A percentile compares a stretch with the other conserved stretches of the same genome.
Conservation (phyloP, 495 filamentous ascomycete species). For the Penicillium lagena region DNA sequence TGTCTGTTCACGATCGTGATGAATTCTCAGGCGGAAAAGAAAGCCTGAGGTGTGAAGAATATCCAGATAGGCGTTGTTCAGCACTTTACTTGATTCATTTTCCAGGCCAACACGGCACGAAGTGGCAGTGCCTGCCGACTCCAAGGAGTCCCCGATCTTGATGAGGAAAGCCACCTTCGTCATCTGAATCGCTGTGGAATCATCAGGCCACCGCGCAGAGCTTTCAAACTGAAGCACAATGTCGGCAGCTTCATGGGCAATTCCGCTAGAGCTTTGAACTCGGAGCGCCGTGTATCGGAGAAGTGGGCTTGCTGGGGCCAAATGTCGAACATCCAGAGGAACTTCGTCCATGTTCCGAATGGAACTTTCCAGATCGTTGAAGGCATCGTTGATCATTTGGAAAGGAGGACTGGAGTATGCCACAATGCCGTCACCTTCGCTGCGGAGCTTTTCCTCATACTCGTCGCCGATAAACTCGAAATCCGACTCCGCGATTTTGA, state of each 20-base stretch:
- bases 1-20: constrained; percentile 75
- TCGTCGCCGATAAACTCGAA: constrained; percentile 57
- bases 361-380: constrained; percentile 64
- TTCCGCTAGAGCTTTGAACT: constrained; percentile 24
- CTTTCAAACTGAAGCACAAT: constrained; percentile 86
- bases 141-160: constrained; percentile 68
- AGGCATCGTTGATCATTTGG: constrained; percentile 51
- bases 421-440: constrained; percentile 28
- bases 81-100: constrained; percentile 54
- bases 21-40: constrained; percentile 49
- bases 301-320: constrained; percentile 63
- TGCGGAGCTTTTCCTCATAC: constrained; percentile 49
- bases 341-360: constrained; percentile 69
- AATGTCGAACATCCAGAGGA: constrained; percentile 71
- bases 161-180: constrained; percentile 90
- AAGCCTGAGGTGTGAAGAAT: constrained; percentile 64
- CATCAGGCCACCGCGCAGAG: constrained; percentile 89
- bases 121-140: constrained; percentile 43
- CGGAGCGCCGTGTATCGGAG: constrained; percentile 66
- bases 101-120: constrained; percentile 71
- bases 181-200: constrained; percentile 80
- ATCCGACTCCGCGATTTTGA: constrained; percentile 43
- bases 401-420: constrained; percentile 44
- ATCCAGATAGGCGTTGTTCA: constrained; percentile 82
- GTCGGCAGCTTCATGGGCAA: constrained; percentile 45